Percentiles rank a stretch among this genome's conserved stretches.
Evolutionary conservation across 2,329 filamentous ascomycete genomes (phyloP).

Genomic region (Neopestalotiopsis sp.): DNA sequence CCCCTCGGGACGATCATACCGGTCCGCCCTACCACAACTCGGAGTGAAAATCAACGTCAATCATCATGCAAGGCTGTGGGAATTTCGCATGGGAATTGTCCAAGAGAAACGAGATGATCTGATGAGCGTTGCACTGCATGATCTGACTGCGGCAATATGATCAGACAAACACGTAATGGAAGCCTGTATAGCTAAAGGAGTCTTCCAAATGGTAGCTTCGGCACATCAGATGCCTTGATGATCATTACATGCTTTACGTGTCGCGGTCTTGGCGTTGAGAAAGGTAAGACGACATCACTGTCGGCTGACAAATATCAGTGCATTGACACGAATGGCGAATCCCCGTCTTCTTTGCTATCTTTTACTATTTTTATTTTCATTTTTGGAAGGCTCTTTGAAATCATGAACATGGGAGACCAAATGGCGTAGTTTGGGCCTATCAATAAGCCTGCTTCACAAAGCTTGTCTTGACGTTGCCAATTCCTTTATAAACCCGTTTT

Average conservation of each 20-base stretch:
- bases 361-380: no score
- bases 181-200: background rate
- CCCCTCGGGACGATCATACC: background rate
- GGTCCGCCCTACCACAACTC: background rate
- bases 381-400: no score
- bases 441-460: background rate
- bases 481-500: background rate
- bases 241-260: background rate
- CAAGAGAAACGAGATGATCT: background rate
- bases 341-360: no score
- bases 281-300: background rate
- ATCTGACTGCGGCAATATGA: background rate
- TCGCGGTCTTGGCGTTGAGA: background rate
- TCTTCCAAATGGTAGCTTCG: background rate
- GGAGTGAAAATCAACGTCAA: background rate
- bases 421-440: background rate
- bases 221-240: background rate
- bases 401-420: background rate
- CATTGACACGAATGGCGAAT: no score
- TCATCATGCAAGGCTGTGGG: background rate
- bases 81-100: background rate
- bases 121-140: background rate
- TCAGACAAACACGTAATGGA: background rate
- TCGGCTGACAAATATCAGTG: no score
- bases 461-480: background rate